phyloP scores from a whole-genome alignment of 2,329 filamentous ascomycete genomes.

The Diaporthe ampelina region DNA sequence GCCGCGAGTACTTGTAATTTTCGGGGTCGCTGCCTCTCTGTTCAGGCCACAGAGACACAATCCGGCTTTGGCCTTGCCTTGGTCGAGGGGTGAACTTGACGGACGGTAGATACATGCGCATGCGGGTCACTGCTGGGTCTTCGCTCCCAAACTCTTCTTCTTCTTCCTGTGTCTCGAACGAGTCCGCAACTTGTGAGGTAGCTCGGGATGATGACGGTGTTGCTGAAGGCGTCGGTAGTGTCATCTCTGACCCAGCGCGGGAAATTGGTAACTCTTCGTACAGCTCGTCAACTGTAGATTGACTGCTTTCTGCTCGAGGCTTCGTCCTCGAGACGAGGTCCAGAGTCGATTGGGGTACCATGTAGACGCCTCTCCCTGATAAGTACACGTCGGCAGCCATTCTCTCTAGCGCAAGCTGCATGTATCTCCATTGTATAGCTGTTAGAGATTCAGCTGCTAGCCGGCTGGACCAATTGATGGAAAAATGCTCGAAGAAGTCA shows the following conservation, averaged over 20 bases:
- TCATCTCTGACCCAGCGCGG: conserved; percentile 26
- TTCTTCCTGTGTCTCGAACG: conserved; percentile 3
- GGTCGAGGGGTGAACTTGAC: conserved; percentile 48
- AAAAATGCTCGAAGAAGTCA: conserved; percentile 37
- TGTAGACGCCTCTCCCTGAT: conserved; percentile 34
- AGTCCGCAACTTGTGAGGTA: conserved; percentile 35
- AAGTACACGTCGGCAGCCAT: conserved; percentile 40
- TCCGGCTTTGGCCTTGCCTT: conserved; percentile 44
- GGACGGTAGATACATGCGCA: conserved; percentile 52
- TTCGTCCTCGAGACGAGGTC: conserved; percentile 26
- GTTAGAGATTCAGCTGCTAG: conserved; percentile 35
- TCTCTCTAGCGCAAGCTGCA: conserved; percentile 37
- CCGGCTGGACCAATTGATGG: conserved; percentile 39
- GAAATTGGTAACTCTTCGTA: conserved; percentile 2
- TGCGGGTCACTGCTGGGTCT: conserved; percentile 50
- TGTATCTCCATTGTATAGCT: conserved; percentile 36
- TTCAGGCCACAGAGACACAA: conserved; percentile 54
- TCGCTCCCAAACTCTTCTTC: conserved; percentile 34
- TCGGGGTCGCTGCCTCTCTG: conserved; percentile 51
- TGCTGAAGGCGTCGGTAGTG: conserved; percentile 37
- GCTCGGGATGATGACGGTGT: conserved; percentile 39
- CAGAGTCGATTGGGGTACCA: conserved; percentile 17
- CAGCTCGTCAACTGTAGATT: background rate
- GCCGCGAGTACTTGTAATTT: conserved; percentile 49
- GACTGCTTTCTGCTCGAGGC: background rate